Percentiles rank a stretch among this genome's conserved stretches.
These are phyloP conservation scores for Sistotremastrum niveocremeum DNA, from an alignment of 768 basidiomycete genomes.

Conservation along the genomic window DNA sequence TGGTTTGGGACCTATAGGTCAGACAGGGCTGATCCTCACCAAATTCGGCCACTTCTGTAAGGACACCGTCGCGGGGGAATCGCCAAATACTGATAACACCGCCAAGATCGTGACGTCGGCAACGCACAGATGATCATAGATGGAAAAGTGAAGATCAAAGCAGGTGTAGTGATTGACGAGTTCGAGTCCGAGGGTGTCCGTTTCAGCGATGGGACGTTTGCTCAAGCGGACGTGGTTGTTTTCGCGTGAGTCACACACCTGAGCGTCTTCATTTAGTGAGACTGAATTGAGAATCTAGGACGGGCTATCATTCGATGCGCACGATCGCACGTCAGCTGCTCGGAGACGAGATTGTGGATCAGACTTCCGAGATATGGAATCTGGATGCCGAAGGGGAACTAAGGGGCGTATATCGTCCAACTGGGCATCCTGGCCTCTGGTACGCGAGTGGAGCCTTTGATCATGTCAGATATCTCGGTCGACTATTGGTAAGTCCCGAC, in stretches of 20 bases:
- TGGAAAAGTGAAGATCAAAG: constrained; percentile 5
- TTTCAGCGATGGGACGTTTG: constrained; percentile 6
- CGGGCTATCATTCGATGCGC: constrained; percentile 20
- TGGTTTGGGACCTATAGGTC: too few species aligned
- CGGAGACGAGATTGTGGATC: constrained; percentile 21
- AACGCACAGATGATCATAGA: constrained; percentile 7
- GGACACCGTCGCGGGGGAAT: too few species aligned
- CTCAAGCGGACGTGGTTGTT: constrained; percentile 6
- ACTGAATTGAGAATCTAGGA: constrained; percentile 7
- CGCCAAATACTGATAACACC: too few species aligned
- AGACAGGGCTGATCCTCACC: too few species aligned
- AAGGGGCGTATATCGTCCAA: constrained; percentile 22
- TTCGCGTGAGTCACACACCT: constrained; percentile 1
- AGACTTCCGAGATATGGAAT: constrained; percentile 22
- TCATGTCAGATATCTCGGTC: too few species aligned
- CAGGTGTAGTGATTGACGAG: constrained; percentile 1
- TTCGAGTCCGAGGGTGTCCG: not conserved
- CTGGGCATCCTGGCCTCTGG: constrained; percentile 26
- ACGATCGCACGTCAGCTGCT: constrained; percentile 20
- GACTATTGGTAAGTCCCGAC: too few species aligned
- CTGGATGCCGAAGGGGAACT: constrained; percentile 30
- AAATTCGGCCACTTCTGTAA: too few species aligned
- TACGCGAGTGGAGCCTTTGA: not conserved
- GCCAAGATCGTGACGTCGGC: constrained; percentile 1
- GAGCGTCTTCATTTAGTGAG: not conserved